Conservation (phyloP, 2,329 filamentous ascomycete genomes). For the Aspergillus sergii region DNA sequence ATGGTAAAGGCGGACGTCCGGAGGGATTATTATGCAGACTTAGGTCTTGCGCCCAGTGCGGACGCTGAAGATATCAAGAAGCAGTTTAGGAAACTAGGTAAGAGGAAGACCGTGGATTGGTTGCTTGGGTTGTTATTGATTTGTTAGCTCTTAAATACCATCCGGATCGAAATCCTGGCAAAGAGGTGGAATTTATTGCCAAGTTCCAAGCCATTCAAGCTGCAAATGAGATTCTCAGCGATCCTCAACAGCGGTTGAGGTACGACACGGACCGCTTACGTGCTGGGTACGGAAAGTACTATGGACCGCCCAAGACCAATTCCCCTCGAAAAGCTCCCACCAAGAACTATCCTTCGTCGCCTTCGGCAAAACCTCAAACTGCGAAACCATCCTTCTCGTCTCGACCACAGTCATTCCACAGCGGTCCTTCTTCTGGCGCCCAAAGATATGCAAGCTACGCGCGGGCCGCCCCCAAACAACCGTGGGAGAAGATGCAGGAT, state of each 20-base stretch:
- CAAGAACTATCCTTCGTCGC: conserved; percentile 24
- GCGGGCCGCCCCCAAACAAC: conserved; percentile 41
- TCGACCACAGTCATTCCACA: conserved; percentile 27
- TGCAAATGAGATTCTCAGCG: conserved; percentile 75
- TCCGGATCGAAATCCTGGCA: conserved; percentile 84
- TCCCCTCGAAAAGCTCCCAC: conserved; percentile 33
- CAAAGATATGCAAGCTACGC: conserved; percentile 46
- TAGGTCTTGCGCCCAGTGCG: conserved; percentile 70
- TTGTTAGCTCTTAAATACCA: conserved; percentile 76
- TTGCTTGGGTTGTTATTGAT: conserved; percentile 12
- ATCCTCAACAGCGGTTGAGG: conserved; percentile 59
- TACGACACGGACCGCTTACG: conserved; percentile 65
- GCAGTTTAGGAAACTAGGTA: conserved; percentile 82
- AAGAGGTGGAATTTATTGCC: conserved; percentile 75
- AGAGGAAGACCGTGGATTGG: conserved; percentile 20
- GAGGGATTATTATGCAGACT: conserved; percentile 82
- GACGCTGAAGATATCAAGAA: conserved; percentile 78
- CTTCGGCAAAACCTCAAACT: conserved; percentile 26
- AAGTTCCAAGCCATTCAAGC: conserved; percentile 87
- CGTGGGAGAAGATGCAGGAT: conserved; percentile 42
- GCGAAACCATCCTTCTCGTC: conserved; percentile 24
- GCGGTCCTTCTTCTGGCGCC: conserved; percentile 39
- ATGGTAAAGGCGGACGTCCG: conserved; percentile 71
- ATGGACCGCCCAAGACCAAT: conserved; percentile 33
- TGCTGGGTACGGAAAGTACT: conserved; percentile 45